phyloP scores from a whole-genome alignment of 208 protist species.

The Herpetomonas tarakana region DNA sequence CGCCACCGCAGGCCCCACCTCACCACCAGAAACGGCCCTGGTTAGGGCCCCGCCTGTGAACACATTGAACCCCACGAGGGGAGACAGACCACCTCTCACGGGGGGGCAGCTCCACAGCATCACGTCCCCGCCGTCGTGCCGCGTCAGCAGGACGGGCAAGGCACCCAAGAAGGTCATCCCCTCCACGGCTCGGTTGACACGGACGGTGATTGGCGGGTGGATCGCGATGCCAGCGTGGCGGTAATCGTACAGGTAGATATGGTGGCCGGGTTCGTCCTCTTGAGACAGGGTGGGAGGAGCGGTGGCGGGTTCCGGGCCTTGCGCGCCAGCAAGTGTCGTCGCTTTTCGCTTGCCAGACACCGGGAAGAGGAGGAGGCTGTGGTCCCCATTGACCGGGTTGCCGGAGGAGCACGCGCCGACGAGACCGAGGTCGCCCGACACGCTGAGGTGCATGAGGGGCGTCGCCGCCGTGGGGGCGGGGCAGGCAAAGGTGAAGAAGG shows the following conservation, averaged over 20 bases:
- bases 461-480: constrained; percentile 7
- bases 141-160: constrained; percentile 38
- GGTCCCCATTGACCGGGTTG: too few species aligned
- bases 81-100: constrained; percentile 28
- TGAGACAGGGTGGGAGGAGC: too few species aligned
- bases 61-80: constrained; percentile 25
- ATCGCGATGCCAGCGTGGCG: neutral
- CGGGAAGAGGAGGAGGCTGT: too few species aligned
- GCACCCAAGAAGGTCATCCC: constrained; percentile 35
- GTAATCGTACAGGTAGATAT: neutral
- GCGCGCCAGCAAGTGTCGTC: too few species aligned
- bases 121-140: constrained; percentile 37
- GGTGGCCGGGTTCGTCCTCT: too few species aligned
- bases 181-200: constrained; percentile 12
- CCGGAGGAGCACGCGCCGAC: too few species aligned
- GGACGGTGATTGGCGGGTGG: constrained; percentile 4
- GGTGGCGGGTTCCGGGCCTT: too few species aligned
- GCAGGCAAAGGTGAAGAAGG: constrained; percentile 11
- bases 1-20: too few species aligned
- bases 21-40: too few species aligned
- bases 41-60: constrained; percentile 4
- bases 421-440: constrained; percentile 58
- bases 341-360: too few species aligned
- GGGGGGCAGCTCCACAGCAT: constrained; percentile 57
- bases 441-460: constrained; percentile 27